A percentile compares a stretch with the other conserved stretches of the same genome.
These are phyloP conservation scores for Thalassiosira hispida DNA, from an alignment of 352 stramenopile species.

Conservation along the genomic window DNA sequence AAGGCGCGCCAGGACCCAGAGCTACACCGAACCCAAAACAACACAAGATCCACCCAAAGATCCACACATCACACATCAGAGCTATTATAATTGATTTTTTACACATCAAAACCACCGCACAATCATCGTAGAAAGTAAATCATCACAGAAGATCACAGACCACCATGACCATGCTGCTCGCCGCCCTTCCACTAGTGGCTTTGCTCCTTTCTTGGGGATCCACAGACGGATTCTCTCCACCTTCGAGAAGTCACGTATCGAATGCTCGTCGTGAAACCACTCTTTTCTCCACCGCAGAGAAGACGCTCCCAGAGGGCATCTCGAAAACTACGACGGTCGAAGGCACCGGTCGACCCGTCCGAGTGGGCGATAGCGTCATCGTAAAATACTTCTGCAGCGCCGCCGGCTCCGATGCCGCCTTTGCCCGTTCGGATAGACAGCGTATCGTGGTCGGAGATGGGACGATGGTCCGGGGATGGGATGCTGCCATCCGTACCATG, in stretches of 20 bases:
- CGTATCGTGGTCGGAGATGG: constrained; percentile 71
- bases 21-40: too few species aligned
- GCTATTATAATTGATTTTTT: too few species aligned
- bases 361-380: constrained; percentile 66
- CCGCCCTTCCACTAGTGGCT: background rate
- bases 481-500: constrained; percentile 70
- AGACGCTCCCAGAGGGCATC: constrained; percentile 49
- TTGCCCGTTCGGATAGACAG: constrained; percentile 67
- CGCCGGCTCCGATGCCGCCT: constrained; percentile 27
- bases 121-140: too few species aligned
- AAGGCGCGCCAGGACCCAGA: too few species aligned
- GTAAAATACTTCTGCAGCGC: constrained; percentile 74
- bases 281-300: constrained; percentile 31
- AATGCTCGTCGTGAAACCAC: background rate
- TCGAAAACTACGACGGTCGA: constrained; percentile 66
- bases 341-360: constrained; percentile 40
- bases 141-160: too few species aligned
- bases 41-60: too few species aligned
- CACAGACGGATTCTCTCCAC: constrained; percentile 17
- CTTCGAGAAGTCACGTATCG: background rate
- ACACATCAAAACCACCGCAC: too few species aligned
- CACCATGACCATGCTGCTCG: too few species aligned
- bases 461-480: constrained; percentile 78
- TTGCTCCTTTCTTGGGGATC: background rate
- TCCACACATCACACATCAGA: too few species aligned